Conservation (phyloP, 495 filamentous ascomycete genomes). For the Annulohypoxylon nitens region DNA sequence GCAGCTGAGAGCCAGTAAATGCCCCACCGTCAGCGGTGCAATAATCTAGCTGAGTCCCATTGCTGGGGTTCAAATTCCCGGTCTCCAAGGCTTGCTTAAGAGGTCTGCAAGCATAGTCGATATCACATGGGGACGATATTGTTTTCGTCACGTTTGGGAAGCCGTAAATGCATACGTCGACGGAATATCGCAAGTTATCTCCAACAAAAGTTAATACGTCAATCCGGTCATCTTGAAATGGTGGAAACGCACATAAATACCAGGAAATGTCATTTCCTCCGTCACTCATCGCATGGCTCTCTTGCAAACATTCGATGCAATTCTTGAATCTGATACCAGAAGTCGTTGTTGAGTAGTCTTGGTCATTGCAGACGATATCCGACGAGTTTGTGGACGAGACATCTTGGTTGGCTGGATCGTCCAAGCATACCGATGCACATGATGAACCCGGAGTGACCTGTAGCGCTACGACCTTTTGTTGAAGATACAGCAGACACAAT, state of each 20-base stretch:
- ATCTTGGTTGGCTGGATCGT: slow-evolving; percentile 41
- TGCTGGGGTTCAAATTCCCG: slow-evolving; percentile 37
- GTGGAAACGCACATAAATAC: slow-evolving; percentile 63
- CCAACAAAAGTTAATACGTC: slow-evolving; percentile 1
- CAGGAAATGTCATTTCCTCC: slow-evolving; percentile 69
- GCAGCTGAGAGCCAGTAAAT: slow-evolving; percentile 31
- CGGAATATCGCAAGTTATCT: slow-evolving; percentile 60
- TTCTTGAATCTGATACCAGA: slow-evolving; percentile 66
- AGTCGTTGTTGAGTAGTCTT: slow-evolving; percentile 57
- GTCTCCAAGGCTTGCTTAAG: slow-evolving; percentile 44
- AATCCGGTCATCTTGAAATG: neutral
- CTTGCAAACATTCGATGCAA: slow-evolving; percentile 70
- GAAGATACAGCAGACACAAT: slow-evolving; percentile 7
- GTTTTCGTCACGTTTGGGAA: slow-evolving; percentile 44
- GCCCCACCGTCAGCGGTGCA: slow-evolving; percentile 46
- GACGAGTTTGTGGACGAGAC: slow-evolving; percentile 49
- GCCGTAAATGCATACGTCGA: slow-evolving; percentile 57
- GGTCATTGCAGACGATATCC: slow-evolving; percentile 70
- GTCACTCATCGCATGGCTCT: slow-evolving; percentile 65
- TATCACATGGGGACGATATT: slow-evolving; percentile 50
- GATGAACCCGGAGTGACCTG: slow-evolving; percentile 65
- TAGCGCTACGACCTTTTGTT: slow-evolving; percentile 2
- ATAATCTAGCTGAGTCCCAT: slow-evolving; percentile 46
- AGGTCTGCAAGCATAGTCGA: slow-evolving; percentile 49
- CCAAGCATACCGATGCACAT: slow-evolving; percentile 64